Evolutionary conservation across 176 grass and related monocot species (phyloP).

Genomic region (Pharus latifolius): DNA sequence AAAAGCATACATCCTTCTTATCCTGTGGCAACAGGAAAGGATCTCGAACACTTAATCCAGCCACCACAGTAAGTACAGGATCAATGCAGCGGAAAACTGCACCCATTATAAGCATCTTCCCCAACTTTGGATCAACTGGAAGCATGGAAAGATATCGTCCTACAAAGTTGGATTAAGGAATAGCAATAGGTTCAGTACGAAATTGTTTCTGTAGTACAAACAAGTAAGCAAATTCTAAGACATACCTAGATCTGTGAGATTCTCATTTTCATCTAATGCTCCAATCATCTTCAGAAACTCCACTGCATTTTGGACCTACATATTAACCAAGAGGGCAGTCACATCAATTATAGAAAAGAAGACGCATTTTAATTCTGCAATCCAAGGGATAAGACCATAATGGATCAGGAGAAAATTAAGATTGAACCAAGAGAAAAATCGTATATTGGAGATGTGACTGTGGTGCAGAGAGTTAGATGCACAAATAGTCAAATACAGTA

Average conservation of each 20-base stretch:
- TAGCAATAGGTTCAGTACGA: not conserved
- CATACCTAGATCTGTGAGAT: slow-evolving; percentile 86
- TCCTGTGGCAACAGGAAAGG: slow-evolving; percentile 93
- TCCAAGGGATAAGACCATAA: not conserved
- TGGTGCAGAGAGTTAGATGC: no score
- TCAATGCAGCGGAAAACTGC: slow-evolving; percentile 86
- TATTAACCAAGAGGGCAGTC: slow-evolving; percentile 11
- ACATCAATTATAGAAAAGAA: not conserved
- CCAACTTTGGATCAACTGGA: slow-evolving; percentile 94
- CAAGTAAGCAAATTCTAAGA: not conserved
- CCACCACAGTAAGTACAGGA: slow-evolving; percentile 80
- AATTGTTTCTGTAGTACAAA: slow-evolving; percentile 2
- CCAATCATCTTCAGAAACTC: slow-evolving; percentile 95
- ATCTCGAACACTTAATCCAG: slow-evolving; percentile 81
- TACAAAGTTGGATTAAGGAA: slow-evolving; percentile 37
- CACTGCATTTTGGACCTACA: slow-evolving; percentile 92
- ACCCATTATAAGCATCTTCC: slow-evolving; percentile 99
- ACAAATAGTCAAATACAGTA: no score
- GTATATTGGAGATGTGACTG: no score
- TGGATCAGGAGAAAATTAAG: no score
- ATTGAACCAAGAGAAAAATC: no score
- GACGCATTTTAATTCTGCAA: not conserved
- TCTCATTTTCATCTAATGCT: slow-evolving; percentile 73
- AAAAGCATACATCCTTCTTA: slow-evolving; percentile 79
- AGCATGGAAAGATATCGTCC: slow-evolving; percentile 87